Evolutionary conservation across 169 alveolate genomes (phyloP), one percentile per base, ranked within the genome.

Genomic region (Cytauxzoon felis): DNA sequence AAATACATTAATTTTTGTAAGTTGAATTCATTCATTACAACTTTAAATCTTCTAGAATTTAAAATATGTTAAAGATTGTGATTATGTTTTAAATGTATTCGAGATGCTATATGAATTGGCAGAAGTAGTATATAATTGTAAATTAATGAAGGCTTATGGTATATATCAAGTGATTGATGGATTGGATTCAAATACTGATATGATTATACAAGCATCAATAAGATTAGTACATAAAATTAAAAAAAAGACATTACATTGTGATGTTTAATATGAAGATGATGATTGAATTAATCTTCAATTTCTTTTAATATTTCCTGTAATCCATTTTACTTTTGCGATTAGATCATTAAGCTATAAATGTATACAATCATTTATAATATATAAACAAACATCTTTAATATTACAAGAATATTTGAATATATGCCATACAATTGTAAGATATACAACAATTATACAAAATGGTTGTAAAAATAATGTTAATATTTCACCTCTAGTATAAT

Each of bases 381-480:
- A 29, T 7, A 4, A 5, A 47, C 75, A 40, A 59, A 76, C 86
- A 36, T 71, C 40, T 4, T 50, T 33, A 36, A 76, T 32, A 24
- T 58, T 23, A 47, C 86, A 76, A 59, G 45, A 41, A 42, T 76
- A 76, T 62, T 76, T 64, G 67, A 76, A 47, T 49, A 65, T 29
- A 13, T 65, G 23, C 86, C 86, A 76, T 27, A 58, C 30, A 11
- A 57, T 3, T 4, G 53, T 6, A 13, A 76, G 18, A 30, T 76
- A 76, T 13, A 58, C 58, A 16, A 76, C 45, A 16, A 64, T 57
- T 13, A 76, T 33, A 21, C 19, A 50, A 29, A 76, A 34, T 1
- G 86, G 86, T 47, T 76, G 86, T 4, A 76, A 29, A 42, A 76
- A 76, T 8, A 76, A 52, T 6, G 86, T 52, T 2, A 73, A 63